Evolutionary conservation across 2,329 filamentous ascomycete species (phyloP), one percentile per base, ranked within the genome.

Genomic region (Orbilia ellipsospora): DNA sequence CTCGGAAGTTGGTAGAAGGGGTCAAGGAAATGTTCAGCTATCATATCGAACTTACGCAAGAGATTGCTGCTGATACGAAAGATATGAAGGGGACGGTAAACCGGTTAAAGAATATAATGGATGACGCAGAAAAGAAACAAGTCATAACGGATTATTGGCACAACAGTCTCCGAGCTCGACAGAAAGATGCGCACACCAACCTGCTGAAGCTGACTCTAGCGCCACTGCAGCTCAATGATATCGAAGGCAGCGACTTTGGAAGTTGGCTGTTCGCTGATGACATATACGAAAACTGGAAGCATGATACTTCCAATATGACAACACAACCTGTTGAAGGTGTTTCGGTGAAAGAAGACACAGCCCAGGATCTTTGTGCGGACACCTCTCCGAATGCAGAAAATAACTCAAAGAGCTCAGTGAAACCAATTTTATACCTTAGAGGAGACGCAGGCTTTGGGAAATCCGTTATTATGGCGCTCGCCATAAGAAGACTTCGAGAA

Each of bases 311-410:
- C 6, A 8, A 7, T 42, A 7, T 42, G 40, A 7, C 40, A 7
- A 42, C 40, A n/a, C n/a, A n/a, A n/a, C n/a, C n/a, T n/a, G n/a
- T n/a, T 42, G 15, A 7, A 42, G 40, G 15, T 42, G 40, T 7
- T 15, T 7, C 7, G 7, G 40, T 7, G 15, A 7, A 42, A 15
- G 40, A 7, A 42, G 40, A 7, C 15, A 7, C 40, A 42, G 40
- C 7, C 15, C 7, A 42, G 40, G 40, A 55, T 70, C 15, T 13
- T 70, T n/a, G n/a, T n/a, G n/a, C n/a, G n/a, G n/a, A n/a, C n/a
- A 40, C 61, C 56, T 31, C n/a, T 70, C 26, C 62, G 59, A 20
- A 56, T 57, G 6, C 50, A 54, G n/a, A 36, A 57, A 4, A 31
- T 12, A 55, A 5, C 28, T 55, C 26, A 20, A 26, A 12, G 7